These are phyloP conservation scores for Dryas integrifolia DNA, from an alignment of 331 rosid genomes.

Conservation along the genomic window DNA sequence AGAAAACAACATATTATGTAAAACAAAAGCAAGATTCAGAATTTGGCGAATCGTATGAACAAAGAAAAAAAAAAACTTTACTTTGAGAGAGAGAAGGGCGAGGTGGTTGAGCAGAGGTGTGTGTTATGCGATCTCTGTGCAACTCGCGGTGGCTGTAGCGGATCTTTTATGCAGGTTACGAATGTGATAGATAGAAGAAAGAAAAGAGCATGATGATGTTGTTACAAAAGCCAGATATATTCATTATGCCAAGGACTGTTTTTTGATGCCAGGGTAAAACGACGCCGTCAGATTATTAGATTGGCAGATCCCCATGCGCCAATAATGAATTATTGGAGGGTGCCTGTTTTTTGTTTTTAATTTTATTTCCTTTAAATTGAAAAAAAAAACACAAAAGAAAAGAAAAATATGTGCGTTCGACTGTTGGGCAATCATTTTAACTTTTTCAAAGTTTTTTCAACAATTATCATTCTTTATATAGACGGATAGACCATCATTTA, in stretches of 20 bases:
- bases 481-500: too few species aligned
- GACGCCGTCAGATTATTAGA: neutral
- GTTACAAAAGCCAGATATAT: neutral
- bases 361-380: neutral
- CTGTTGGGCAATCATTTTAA: neutral
- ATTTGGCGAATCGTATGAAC: neutral
- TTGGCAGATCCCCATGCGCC: neutral
- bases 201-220: neutral
- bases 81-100: neutral
- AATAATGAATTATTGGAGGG: neutral
- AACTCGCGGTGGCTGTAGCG: neutral
- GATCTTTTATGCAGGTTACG: neutral
- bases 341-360: neutral
- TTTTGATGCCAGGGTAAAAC: neutral
- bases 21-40: neutral
- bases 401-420: too few species aligned
- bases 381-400: neutral
- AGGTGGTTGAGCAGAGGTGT: neutral
- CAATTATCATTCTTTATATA: too few species aligned
- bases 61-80: neutral
- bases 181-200: conserved; percentile 1
- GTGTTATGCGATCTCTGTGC: conserved; percentile 5
- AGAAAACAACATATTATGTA: too few species aligned
- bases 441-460: neutral
- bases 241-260: conserved; percentile 1